Evolutionary conservation across 78 protist species (phyloP).

Genomic region (Speleostelium caveatum): DNA sequence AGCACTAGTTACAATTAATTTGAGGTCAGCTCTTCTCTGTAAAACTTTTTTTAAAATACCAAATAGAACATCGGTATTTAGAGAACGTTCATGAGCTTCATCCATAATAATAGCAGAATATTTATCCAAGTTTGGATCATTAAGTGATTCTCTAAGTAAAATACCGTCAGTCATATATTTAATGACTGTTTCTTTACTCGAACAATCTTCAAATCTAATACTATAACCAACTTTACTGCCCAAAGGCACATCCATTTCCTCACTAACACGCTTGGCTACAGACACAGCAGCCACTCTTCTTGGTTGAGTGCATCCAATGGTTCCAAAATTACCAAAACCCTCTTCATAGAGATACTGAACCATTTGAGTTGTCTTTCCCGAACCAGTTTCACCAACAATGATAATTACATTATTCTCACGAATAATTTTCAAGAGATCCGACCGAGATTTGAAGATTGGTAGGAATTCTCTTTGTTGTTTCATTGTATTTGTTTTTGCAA

Average conservation of each 20-base stretch:
- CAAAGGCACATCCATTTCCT: slow-evolving; percentile 89
- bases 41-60: slow-evolving; percentile 90
- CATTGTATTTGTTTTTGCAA: slow-evolving; percentile 90
- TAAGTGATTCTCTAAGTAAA: slow-evolving; percentile 93
- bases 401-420: slow-evolving; percentile 86
- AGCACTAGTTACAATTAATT: slow-evolving; percentile 99
- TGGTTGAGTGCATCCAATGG: slow-evolving; percentile 98
- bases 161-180: slow-evolving; percentile 99
- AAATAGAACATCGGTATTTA: slow-evolving; percentile 98
- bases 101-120: slow-evolving; percentile 96
- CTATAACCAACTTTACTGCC: slow-evolving; percentile 92
- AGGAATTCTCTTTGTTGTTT: slow-evolving; percentile 95
- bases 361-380: slow-evolving; percentile 99
- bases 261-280: slow-evolving; percentile 97
- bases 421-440: slow-evolving; percentile 90
- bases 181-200: slow-evolving; percentile 86
- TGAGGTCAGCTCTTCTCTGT: slow-evolving; percentile 92
- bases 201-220: slow-evolving; percentile 96
- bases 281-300: slow-evolving; percentile 98
- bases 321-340: slow-evolving; percentile 89
- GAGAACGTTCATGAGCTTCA: slow-evolving; percentile 99
- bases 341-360: slow-evolving; percentile 97
- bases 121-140: slow-evolving; percentile 88
- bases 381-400: slow-evolving; percentile 98
- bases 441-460: slow-evolving; percentile 92